A percentile compares a stretch with the other conserved stretches of the same genome.
Evolutionary conservation across 306 rosid species (phyloP).

Genomic region (Rosa rugosa): DNA sequence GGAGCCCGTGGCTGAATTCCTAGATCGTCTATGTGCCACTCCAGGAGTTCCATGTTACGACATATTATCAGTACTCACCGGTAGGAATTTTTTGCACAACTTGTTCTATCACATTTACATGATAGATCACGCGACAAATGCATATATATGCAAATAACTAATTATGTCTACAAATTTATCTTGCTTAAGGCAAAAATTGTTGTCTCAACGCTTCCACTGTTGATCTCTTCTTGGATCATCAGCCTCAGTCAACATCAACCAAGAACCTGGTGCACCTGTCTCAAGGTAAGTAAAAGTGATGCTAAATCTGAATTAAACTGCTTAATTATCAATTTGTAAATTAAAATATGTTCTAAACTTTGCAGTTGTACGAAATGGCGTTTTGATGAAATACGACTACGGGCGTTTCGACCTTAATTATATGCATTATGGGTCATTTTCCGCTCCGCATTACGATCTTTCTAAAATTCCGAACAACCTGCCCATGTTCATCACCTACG

Average conservation of each 20-base stretch:
- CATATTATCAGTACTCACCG: slow-evolving; percentile 54
- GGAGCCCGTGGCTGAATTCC: slow-evolving; percentile 27
- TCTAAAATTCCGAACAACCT: slow-evolving; percentile 71
- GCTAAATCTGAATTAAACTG: neutral
- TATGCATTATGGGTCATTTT: slow-evolving; percentile 53
- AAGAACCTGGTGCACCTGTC: slow-evolving; percentile 83
- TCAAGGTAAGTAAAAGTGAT: slow-evolving; percentile 55
- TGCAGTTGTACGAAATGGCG: slow-evolving; percentile 65
- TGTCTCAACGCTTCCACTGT: slow-evolving; percentile 82
- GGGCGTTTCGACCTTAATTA: slow-evolving; percentile 41
- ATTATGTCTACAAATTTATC: neutral
- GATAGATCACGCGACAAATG: too few relatives aligned
- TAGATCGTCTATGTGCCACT: slow-evolving; percentile 43
- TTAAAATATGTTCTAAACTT: neutral
- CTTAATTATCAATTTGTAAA: neutral
- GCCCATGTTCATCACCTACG: slow-evolving; percentile 80
- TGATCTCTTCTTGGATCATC: slow-evolving; percentile 58
- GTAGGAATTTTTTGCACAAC: slow-evolving; percentile 20
- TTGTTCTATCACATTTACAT: too few relatives aligned
- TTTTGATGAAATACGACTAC: slow-evolving; percentile 62
- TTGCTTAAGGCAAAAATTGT: slow-evolving; percentile 60
- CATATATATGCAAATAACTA: neutral
- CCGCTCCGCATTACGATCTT: slow-evolving; percentile 75
- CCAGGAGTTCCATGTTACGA: slow-evolving; percentile 67
- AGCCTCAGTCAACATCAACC: slow-evolving; percentile 80